A percentile compares a stretch with the other conserved stretches of the same genome.
Conservation (phyloP, 208 protist species). For the Trypanosomatidae sp. region DNA sequence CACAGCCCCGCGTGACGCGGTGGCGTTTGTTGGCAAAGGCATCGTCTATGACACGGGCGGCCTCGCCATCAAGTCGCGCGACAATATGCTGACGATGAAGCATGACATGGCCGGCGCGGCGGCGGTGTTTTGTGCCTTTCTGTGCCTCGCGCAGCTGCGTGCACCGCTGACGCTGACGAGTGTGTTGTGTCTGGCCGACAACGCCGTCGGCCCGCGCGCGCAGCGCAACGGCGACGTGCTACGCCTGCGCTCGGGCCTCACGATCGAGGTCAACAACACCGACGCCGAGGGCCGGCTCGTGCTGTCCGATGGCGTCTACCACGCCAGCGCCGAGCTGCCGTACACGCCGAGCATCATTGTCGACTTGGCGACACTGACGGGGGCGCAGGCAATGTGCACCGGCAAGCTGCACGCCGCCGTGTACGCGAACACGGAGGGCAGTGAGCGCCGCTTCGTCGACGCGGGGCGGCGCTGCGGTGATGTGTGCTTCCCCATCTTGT, state of each 20-base stretch:
- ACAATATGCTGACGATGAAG: slow-evolving; percentile 85
- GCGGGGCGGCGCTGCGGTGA: slow-evolving; percentile 52
- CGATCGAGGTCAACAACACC: slow-evolving; percentile 89
- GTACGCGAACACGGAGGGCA: slow-evolving; percentile 58
- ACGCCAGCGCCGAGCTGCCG: slow-evolving; percentile 60
- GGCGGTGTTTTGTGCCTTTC: slow-evolving; percentile 67
- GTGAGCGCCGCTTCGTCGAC: slow-evolving; percentile 31
- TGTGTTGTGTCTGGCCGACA: slow-evolving; percentile 82
- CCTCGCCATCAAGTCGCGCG: slow-evolving; percentile 62
- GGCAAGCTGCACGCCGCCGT: slow-evolving; percentile 69
- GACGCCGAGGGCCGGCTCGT: slow-evolving; percentile 90
- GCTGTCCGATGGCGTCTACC: slow-evolving; percentile 82
- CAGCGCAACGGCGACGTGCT: slow-evolving; percentile 86
- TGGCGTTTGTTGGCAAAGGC: slow-evolving; percentile 85
- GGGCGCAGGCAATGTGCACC: slow-evolving; percentile 78
- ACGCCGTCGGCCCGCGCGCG: slow-evolving; percentile 61
- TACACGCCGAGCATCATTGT: slow-evolving; percentile 74
- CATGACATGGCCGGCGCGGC: slow-evolving; percentile 87
- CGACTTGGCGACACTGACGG: slow-evolving; percentile 89
- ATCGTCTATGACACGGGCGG: slow-evolving; percentile 90
- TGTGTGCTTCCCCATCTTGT: slow-evolving; percentile 75
- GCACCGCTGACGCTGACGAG: slow-evolving; percentile 25
- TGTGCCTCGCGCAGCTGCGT: slow-evolving; percentile 29
- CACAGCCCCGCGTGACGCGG: slow-evolving; percentile 32
- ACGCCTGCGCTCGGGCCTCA: slow-evolving; percentile 74